Percentiles rank a stretch among this genome's conserved stretches.
Evolutionary conservation across 2,329 filamentous ascomycete species (phyloP).

Genomic region (Aspergillus neoniger): DNA sequence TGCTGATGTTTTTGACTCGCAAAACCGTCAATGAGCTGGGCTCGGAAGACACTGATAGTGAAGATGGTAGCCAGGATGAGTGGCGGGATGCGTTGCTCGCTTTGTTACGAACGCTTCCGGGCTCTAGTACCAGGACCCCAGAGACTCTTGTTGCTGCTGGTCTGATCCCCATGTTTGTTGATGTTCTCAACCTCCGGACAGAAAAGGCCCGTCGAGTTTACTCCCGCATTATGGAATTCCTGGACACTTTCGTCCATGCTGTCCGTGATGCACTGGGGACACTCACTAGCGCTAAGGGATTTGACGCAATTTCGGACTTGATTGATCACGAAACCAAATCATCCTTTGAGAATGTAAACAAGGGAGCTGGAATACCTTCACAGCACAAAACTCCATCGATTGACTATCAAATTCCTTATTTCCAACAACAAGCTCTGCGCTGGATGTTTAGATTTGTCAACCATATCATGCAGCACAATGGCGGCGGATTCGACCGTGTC

Average conservation of each 20-base stretch:
- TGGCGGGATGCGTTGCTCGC: constrained; percentile 90
- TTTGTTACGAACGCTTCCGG: constrained; percentile 79
- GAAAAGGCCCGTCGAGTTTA: constrained; percentile 79
- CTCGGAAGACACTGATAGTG: constrained; percentile 57
- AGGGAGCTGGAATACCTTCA: constrained; percentile 70
- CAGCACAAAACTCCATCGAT: constrained; percentile 77
- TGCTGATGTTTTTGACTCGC: constrained; percentile 87
- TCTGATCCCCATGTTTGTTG: constrained; percentile 84
- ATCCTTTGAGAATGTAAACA: constrained; percentile 66
- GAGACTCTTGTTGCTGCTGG: constrained; percentile 86
- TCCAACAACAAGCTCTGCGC: constrained; percentile 88
- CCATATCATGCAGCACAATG: constrained; percentile 83
- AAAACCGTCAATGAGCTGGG: constrained; percentile 85
- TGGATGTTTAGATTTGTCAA: constrained; percentile 96
- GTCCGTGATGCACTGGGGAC: constrained; percentile 82
- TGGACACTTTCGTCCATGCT: constrained; percentile 84
- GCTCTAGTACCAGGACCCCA: constrained; percentile 69
- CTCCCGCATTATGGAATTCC: constrained; percentile 78
- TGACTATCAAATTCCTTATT: constrained; percentile 91
- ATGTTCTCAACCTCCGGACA: constrained; percentile 82
- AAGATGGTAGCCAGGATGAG: constrained; percentile 71
- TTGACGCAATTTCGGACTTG: constrained; percentile 87
- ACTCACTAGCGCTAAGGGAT: constrained; percentile 77
- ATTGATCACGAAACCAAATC: constrained; percentile 75
- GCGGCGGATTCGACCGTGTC: constrained; percentile 84